phyloP scores from a whole-genome alignment of 73 alveolate species.

The Tetrahymena thermophila region DNA sequence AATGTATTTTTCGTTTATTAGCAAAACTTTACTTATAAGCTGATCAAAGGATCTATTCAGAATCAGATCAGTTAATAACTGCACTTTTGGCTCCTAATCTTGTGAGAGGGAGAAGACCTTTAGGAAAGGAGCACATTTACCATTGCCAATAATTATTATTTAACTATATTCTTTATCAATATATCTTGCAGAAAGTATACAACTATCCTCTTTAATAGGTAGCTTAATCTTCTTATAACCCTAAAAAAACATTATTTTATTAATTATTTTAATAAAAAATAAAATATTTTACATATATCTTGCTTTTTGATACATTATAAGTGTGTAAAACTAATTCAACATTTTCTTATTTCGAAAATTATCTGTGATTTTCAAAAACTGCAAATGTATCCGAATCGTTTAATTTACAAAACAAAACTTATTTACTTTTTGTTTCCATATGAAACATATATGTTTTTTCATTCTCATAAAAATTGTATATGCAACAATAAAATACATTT shows the following conservation, averaged over 20 bases:
- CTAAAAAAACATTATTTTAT: background rate
- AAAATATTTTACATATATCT: background rate
- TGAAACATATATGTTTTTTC: background rate
- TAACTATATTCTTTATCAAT: background rate
- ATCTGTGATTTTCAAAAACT: background rate
- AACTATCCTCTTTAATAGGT: background rate
- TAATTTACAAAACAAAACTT: background rate
- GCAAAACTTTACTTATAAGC: background rate
- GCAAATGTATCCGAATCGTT: background rate
- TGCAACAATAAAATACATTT: background rate
- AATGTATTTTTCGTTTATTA: background rate
- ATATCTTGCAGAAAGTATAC: background rate
- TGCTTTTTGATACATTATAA: background rate
- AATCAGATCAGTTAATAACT: background rate
- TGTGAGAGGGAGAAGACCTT: background rate
- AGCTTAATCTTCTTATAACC: background rate
- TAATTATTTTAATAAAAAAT: background rate
- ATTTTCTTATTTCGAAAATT: background rate
- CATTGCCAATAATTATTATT: background rate
- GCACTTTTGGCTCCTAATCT: background rate
- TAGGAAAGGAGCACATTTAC: background rate
- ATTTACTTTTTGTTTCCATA: background rate
- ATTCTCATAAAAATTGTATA: background rate
- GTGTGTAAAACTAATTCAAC: background rate
- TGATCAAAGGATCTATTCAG: background rate